phyloP scores from a whole-genome alignment of 768 basidiomycete genomes.

The Mycena chlorophos region DNA sequence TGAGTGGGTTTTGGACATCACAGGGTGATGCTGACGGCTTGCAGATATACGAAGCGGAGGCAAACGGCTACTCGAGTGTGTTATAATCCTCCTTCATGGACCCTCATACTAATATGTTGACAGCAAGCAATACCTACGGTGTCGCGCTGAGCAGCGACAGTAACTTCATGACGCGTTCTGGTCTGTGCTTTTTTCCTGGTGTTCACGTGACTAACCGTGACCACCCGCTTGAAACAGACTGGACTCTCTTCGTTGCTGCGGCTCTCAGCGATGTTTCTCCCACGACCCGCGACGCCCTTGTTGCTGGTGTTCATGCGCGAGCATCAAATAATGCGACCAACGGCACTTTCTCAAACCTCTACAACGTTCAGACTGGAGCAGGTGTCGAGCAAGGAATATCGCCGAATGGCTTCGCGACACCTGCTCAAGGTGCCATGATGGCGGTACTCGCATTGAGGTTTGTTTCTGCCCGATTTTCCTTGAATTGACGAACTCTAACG shows the following conservation, averaged over 20 bases:
- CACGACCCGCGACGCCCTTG: not conserved
- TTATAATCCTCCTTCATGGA: not conserved
- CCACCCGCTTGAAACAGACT: not conserved
- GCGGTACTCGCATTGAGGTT: not conserved
- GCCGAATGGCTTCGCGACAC: slow-evolving; percentile 4
- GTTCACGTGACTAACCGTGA: not conserved
- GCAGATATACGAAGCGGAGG: not conserved
- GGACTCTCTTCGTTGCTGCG: slow-evolving; percentile 2
- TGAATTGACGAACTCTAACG: not conserved
- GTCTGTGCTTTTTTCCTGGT: slow-evolving; percentile 11
- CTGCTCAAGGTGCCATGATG: slow-evolving; percentile 3
- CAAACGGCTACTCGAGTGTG: not conserved
- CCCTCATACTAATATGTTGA: not conserved
- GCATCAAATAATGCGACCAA: not conserved
- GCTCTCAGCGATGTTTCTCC: not conserved
- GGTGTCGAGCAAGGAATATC: not conserved
- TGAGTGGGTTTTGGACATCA: not conserved
- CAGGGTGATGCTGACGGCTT: not conserved
- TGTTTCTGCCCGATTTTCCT: not conserved
- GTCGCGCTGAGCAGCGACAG: slow-evolving; percentile 21
- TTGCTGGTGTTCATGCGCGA: not conserved
- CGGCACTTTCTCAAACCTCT: slow-evolving; percentile 1
- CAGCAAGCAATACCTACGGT: not conserved
- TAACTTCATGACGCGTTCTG: slow-evolving; percentile 26
- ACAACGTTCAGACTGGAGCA: not conserved